Percentiles rank a stretch among this genome's conserved stretches.
Evolutionary conservation across 1,284 basidiomycete genomes (phyloP).

Genomic region (Austroboletus olivaceoglutinosus): DNA sequence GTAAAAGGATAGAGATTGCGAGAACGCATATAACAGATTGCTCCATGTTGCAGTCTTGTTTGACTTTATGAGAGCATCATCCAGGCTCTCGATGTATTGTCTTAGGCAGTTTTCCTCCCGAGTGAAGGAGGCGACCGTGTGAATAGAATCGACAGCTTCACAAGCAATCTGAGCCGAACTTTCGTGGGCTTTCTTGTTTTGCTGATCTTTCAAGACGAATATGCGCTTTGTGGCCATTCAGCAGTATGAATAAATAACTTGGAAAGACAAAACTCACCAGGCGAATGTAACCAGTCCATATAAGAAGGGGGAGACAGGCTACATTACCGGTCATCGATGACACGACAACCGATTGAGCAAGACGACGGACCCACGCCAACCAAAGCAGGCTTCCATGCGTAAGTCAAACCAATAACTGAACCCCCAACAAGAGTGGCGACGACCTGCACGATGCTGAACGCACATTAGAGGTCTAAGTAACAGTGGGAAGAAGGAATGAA

Average conservation of each 20-base stretch:
- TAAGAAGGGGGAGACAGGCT: constrained; percentile 83
- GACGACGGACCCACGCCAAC: constrained; percentile 64
- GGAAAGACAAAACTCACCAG: constrained; percentile 47
- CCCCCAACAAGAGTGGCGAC: constrained; percentile 75
- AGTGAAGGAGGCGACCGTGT: constrained; percentile 92
- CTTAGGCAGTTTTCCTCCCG: constrained; percentile 77
- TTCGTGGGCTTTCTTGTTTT: constrained; percentile 84
- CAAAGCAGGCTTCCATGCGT: constrained; percentile 78
- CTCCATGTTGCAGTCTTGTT: constrained; percentile 74
- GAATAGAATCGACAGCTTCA: constrained; percentile 89
- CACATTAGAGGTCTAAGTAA: background rate
- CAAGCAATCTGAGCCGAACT: constrained; percentile 86
- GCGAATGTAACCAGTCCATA: constrained; percentile 87
- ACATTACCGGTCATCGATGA: constrained; percentile 25
- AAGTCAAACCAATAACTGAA: constrained; percentile 73
- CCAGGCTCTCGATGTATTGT: constrained; percentile 73
- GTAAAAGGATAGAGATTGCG: constrained; percentile 78
- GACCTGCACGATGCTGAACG: constrained; percentile 74
- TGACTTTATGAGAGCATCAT: constrained; percentile 66
- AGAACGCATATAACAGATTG: constrained; percentile 76
- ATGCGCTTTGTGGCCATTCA: constrained; percentile 51
- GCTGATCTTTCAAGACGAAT: constrained; percentile 84
- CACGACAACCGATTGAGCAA: background rate
- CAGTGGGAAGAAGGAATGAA: background rate
- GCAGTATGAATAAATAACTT: constrained; percentile 45